Evolutionary conservation across 805 yeast genomes (phyloP), one percentile per base, ranked within the genome.

Genomic region (Diddensiella transvaalensis): DNA sequence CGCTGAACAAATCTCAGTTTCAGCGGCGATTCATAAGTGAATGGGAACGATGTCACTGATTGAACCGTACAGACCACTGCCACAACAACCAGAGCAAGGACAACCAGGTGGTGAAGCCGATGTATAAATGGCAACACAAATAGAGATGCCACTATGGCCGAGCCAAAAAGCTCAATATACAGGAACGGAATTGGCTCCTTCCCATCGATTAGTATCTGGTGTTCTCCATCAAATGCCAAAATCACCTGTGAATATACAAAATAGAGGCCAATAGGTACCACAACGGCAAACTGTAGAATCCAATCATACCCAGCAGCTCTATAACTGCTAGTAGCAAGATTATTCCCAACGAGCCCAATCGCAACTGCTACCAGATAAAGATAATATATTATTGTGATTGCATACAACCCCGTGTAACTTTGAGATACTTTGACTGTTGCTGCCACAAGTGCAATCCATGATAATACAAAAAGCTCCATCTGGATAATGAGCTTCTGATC

Each of bases 181-280:
- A 79, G 68, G 15, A 63, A 48, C 4, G 56, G 43, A 4, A 79
- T 76, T 3, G 80, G 67, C 3, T 57, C 54, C 13, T 67, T 61
- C 4, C 83, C 77, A 60, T 88, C 96, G 59, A 83, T 88, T 18
- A 80, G 74, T 0, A 90, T 78, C 65, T 87, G 88, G 58, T 76
- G 77, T 18, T 84, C 52, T 0, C 87, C 93, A 49, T 80, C 82
- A 29, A 87, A 60, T 1, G 81, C 58, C 49, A 85, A 64, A 50
- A 73, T 76, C 3, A 84, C 82, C 32, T 74, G 65, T 48, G 77
- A 75, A 56, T 78, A 75, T n/a, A 82, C 60, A 30, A 83, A 59
- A 29, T 76, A 73, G 2, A 81, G 68, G 1, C 84, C 68, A 11
- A 83, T 45, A 2, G 96, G 96, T 11, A 84, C 87, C 15, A 83